phyloP scores from a whole-genome alignment of 345 rosid species.

The Salix viminalis region DNA sequence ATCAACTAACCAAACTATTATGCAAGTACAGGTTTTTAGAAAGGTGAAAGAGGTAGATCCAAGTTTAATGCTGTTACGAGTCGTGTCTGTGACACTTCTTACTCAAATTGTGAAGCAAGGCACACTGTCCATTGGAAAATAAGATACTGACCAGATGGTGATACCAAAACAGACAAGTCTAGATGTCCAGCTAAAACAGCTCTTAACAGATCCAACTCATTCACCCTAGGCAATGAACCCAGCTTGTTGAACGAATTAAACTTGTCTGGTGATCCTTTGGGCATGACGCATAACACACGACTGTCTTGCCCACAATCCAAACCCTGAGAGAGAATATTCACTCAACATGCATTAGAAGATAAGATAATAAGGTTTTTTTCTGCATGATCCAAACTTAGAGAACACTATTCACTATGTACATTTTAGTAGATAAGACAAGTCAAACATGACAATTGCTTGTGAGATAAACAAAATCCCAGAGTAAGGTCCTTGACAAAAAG shows the following conservation, averaged over 20 bases:
- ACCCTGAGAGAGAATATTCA: slow-evolving; percentile 36
- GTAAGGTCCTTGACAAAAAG: too few relatives aligned
- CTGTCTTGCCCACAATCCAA: slow-evolving; percentile 40
- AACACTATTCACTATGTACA: background rate
- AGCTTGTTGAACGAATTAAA: slow-evolving; percentile 43
- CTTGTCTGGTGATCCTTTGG: slow-evolving; percentile 49
- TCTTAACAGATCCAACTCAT: slow-evolving; percentile 61
- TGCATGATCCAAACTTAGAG: too few relatives aligned
- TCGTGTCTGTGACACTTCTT: background rate
- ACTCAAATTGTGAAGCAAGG: background rate
- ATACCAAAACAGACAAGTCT: slow-evolving; percentile 46
- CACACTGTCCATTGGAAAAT: background rate
- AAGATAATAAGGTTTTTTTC: too few relatives aligned
- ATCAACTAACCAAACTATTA: too few relatives aligned
- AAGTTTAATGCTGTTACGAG: background rate
- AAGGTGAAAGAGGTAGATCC: background rate
- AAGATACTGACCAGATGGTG: slow-evolving; percentile 51
- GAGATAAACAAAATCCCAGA: too few relatives aligned
- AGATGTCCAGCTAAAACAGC: slow-evolving; percentile 69
- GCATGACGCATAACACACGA: slow-evolving; percentile 47
- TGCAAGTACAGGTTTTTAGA: too few relatives aligned
- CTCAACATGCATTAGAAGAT: background rate
- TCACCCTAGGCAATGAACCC: slow-evolving; percentile 49
- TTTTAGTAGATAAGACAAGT: background rate
- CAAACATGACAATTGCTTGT: too few relatives aligned